Base-by-base conservation (phyloP, 2,329 filamentous ascomycete species). In the Penicillium sp. region DNA sequence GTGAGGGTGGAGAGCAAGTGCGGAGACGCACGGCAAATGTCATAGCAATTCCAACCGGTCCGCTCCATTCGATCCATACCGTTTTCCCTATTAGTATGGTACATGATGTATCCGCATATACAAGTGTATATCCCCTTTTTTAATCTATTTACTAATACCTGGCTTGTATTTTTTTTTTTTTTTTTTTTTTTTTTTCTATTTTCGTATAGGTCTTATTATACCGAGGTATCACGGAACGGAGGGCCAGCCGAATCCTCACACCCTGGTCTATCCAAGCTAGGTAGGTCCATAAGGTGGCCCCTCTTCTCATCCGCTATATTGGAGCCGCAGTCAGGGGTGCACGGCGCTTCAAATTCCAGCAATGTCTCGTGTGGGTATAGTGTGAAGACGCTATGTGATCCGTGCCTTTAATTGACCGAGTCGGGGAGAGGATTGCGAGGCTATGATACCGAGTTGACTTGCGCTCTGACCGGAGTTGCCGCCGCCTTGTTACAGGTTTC, bases 21-120 rank as follows among this genome's bases (percentile, higher is more conserved):
- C 50, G 50, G 50, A 57, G 50, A 42, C 19, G 31, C 22, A 45
- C 55, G 49, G 50, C 55, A 53, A 46, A 43, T 50, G 50, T 57
- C 55, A 54, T 54, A 14, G 22, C 39, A 54, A 47, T 53, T 57
- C 50, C 49, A 56, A 35, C 49, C 49, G 55, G 43, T 33, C 31
- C 24, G 42, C 37, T 11, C 26, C 21, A 39, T 48, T 48, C n/a
- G n/a, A 48, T 43, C 27, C 37, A 49, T 49, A 31, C 39, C 19
- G 26, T 49, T 54, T 49, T 48, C 52, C 31, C 13, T 45, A 27
- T 19, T 53, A 10, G 42, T 53, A 26, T 21, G 22, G 13, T 49
- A 50, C 31, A 50, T 42, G 39, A 42, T 21, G 39, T 42, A 42
- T 42, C 3, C 19, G 19, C 4, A 42, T 13, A 22, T 50, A 27